Base-by-base conservation (phyloP, 768 basidiomycete species). In the Gloeophyllum trabeum region DNA sequence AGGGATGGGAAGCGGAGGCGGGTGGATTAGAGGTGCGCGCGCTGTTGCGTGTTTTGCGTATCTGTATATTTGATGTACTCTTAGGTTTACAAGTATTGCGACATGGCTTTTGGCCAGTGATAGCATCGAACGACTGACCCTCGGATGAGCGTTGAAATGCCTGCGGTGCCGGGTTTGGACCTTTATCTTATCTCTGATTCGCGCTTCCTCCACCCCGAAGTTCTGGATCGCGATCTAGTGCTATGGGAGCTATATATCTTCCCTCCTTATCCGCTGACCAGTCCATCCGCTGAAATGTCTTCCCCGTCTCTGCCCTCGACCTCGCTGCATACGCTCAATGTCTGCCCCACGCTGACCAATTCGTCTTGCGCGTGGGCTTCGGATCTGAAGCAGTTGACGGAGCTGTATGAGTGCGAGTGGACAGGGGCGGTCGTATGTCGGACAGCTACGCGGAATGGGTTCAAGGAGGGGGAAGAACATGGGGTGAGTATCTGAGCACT, bases 401-500 rank as follows among this genome's bases (percentile, higher is more conserved):
- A 66, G 23, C 65, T 93, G 36, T 87, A 82, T 58, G 64, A 72
- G 37, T 81, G 69, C 4, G 69, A 73, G 0, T 65, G 71, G 50
- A 91, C 84, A 0, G 82, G 85, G 12, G 90, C 84, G 3, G 76
- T 92, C 42, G 83, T 80, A 6, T 91, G 85, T 2, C 73, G 90
- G 21, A 89, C 89, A 0, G 71, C 79, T 24, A 89, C 83, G 2
- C 52, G 77, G 23, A 54, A 66, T 7, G 88, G 90, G 3, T 92
- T 81, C 54, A 46, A 60, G n/a, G 83, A 91, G 56, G 69, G 77
- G 45, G 59, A 61, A 5, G 61, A 62, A 3, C 77, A 90, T 55
- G 75, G 71, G 42, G 87, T 87, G 54, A 24, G 70, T 52, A 14
- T 6, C 25, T n/a, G n/a, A n/a, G n/a, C n/a, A n/a, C n/a, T n/a